Conservation (phyloP, 495 filamentous ascomycete genomes). For the Podospora bellae-mahoneyi region DNA sequence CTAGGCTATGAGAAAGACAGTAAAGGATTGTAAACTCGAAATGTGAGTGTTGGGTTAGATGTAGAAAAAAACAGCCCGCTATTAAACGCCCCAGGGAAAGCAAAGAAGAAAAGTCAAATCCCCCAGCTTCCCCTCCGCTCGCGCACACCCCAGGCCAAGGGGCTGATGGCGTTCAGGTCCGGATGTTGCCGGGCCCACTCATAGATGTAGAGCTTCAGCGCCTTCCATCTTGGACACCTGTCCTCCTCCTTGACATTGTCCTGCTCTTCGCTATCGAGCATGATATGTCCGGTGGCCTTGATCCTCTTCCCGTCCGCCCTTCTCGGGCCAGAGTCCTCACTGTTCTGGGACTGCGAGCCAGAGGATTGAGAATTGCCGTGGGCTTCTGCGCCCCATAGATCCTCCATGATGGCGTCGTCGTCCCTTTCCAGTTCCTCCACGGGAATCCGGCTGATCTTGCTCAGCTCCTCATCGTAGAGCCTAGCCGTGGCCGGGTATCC, state of each 20-base stretch:
- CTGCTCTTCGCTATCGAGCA: slow-evolving; percentile 38
- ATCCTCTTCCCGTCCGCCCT: slow-evolving; percentile 20
- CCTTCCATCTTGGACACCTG: slow-evolving; percentile 67
- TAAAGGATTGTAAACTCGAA: slow-evolving; percentile 2
- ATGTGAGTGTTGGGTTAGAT: not conserved
- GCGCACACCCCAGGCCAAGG: slow-evolving; percentile 66
- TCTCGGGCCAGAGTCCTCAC: slow-evolving; percentile 13
- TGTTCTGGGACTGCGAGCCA: slow-evolving; percentile 12
- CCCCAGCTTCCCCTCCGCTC: slow-evolving; percentile 82
- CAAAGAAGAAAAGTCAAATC: slow-evolving; percentile 40
- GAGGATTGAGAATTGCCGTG: slow-evolving; percentile 24
- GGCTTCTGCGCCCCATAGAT: slow-evolving; percentile 51
- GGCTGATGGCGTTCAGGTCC: slow-evolving; percentile 52
- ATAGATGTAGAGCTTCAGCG: slow-evolving; percentile 72
- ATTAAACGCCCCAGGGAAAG: slow-evolving; percentile 10
- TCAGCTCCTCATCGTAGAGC: slow-evolving; percentile 76
- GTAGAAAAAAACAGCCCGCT: not conserved
- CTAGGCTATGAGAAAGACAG: not conserved
- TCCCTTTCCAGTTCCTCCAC: slow-evolving; percentile 65
- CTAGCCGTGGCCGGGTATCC: slow-evolving; percentile 83
- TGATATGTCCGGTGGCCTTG: slow-evolving; percentile 34
- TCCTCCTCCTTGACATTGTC: slow-evolving; percentile 38
- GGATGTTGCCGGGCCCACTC: slow-evolving; percentile 85
- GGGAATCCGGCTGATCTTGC: slow-evolving; percentile 67
- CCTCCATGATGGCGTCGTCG: slow-evolving; percentile 59